A percentile compares a stretch with the other conserved stretches of the same genome.
Conservation (phyloP, 2,329 filamentous ascomycete species). For the Colletotrichum sp. region DNA sequence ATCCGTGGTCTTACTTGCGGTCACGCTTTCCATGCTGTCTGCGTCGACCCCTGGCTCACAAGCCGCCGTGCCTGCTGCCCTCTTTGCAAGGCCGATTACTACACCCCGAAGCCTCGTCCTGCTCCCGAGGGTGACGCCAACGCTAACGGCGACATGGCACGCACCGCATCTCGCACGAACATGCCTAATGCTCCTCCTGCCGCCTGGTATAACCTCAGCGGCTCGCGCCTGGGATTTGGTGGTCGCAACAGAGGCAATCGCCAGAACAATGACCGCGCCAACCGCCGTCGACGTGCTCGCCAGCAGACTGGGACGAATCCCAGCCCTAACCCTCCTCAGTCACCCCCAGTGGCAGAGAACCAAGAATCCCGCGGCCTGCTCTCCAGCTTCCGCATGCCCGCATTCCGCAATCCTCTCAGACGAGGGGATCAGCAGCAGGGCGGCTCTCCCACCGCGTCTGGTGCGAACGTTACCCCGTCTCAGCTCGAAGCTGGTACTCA, state of each 20-base stretch:
- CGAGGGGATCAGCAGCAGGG: conserved; percentile 23
- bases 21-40: conserved; percentile 97
- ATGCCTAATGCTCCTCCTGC: conserved; percentile 47
- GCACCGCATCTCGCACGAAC: conserved; percentile 51
- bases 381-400: conserved; percentile 18
- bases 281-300: conserved; percentile 8
- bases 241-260: conserved; percentile 15
- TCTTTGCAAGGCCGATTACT: conserved; percentile 97
- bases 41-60: conserved; percentile 96
- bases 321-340: background rate
- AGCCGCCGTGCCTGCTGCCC: conserved; percentile 94
- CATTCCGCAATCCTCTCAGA: conserved; percentile 24
- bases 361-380: conserved; percentile 18
- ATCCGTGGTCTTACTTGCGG: conserved; percentile 92
- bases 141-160: conserved; percentile 31
- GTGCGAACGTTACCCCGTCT: conserved; percentile 45
- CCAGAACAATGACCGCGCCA: background rate
- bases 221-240: conserved; percentile 20
- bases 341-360: conserved; percentile 3
- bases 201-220: conserved; percentile 42
- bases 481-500: conserved; percentile 52
- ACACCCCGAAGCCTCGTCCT: conserved; percentile 86
- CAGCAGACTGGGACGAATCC: background rate
- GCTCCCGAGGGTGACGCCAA: conserved; percentile 44
- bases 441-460: conserved; percentile 25